Evolutionary conservation across 1,284 basidiomycete genomes (phyloP), one percentile per base, ranked within the genome.

Genomic region (Papiliotrema nemorosa): DNA sequence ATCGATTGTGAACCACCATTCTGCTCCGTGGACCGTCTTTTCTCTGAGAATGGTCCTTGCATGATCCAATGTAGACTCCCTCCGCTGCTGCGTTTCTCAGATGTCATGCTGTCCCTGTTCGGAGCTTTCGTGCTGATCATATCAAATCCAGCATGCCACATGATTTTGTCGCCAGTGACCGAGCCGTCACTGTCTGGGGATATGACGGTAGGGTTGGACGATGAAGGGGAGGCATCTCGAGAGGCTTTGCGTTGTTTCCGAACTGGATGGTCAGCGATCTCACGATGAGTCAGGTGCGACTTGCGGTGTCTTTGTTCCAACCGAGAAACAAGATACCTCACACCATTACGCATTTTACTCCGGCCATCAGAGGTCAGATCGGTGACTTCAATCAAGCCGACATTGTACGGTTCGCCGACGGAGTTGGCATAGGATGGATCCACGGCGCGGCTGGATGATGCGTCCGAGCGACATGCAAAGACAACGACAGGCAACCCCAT

Each of bases 391-490:
- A 75, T 73, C 42, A 75, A 45, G 5, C 73, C 73, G 21, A 74
- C 67, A 47, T 71, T 70, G 60, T 63, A 69, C 10, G 71, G 68
- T 27, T 72, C 63, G 3, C 72, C 71, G 20, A 75, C 57, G 2
- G 64, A 60, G 50, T 75, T 71, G 16, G 64, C 73, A 27, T 62
- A 55, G n/a, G 63, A 58, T 4, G 73, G 63, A 14, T 65, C 60
- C 26, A 75, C 63, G 34, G 64, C 60, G 1, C 64, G 54, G 9
- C 39, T 20, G 22, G 44, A 53, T 10, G 58, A 61, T 3, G 70
- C 70, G 50, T 75, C 73, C 1, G 72, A 70, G 50, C 74, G 74
- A 59, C 72, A 74, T 1, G 70, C 73, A 26, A 75, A 62, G 10
- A 76, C 54, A 38, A 75, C 65, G 40, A 65, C 64, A 1, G 73